These are phyloP conservation scores for Populus alba DNA, from an alignment of 345 rosid genomes.

Conservation along the genomic window DNA sequence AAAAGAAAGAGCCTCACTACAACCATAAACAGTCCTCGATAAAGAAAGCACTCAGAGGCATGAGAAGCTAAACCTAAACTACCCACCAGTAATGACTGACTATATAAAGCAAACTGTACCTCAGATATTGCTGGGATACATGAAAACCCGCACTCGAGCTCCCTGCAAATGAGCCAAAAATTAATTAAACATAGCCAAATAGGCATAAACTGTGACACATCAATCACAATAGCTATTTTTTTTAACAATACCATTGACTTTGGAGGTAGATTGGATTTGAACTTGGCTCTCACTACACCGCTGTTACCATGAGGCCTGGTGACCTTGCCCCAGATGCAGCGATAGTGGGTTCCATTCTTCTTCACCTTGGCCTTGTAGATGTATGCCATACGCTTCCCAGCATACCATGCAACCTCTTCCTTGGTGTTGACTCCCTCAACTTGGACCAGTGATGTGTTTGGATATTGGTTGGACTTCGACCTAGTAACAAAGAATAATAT, in stretches of 20 bases:
- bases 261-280: not conserved
- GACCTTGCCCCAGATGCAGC: not conserved
- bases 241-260: not conserved
- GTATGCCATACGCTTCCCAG: not conserved
- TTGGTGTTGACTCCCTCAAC: not conserved
- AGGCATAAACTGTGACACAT: not conserved
- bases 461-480: not conserved
- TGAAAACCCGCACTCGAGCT: not conserved
- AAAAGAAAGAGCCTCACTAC: not conserved
- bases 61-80: not conserved
- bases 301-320: not conserved
- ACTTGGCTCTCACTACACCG: not conserved
- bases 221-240: not conserved
- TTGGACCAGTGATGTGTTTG: not conserved
- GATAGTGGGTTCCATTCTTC: not conserved
- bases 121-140: not conserved
- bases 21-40: not conserved
- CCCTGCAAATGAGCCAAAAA: not conserved
- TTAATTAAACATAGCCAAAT: not conserved
- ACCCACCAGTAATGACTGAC: not conserved
- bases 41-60: not conserved
- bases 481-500: not conserved
- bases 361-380: slow-evolving; percentile 3
- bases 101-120: not conserved
- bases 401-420: not conserved